Conservation (phyloP, 2,329 filamentous ascomycete genomes). For the Neocatenulostroma microsporum region DNA sequence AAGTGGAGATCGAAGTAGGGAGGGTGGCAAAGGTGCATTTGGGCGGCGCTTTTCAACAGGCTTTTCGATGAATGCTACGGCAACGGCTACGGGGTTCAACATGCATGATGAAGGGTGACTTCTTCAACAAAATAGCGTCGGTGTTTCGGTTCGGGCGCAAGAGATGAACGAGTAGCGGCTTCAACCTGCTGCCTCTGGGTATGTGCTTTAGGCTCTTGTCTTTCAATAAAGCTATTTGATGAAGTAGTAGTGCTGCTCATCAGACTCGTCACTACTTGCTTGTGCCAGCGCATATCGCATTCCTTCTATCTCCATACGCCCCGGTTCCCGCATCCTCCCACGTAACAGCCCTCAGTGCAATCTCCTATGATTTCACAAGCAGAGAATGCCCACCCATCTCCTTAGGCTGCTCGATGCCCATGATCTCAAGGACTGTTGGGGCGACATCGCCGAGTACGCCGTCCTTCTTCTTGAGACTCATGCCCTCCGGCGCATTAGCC, state of each 20-base stretch:
- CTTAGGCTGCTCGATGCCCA: constrained; percentile 83
- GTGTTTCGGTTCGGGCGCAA: constrained; percentile 7
- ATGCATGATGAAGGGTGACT: no score
- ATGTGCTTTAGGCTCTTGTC: no score
- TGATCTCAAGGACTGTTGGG: constrained; percentile 81
- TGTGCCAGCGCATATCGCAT: background rate
- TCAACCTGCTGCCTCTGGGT: constrained; percentile 9
- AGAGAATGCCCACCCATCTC: constrained; percentile 88
- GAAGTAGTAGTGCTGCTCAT: no score
- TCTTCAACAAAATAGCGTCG: constrained; percentile 8
- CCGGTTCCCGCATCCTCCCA: background rate
- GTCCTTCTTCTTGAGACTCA: constrained; percentile 72
- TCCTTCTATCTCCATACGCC: background rate
- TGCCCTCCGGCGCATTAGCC: constrained; percentile 89
- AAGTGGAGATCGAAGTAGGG: no score
- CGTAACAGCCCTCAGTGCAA: no score
- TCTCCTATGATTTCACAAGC: constrained; percentile 63
- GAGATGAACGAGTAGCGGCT: background rate
- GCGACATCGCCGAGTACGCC: constrained; percentile 97
- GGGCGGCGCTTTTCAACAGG: no score
- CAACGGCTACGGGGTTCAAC: no score
- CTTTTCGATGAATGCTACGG: no score
- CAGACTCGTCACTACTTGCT: no score
- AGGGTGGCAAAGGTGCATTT: no score
- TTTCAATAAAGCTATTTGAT: no score